Evolutionary conservation across 768 basidiomycete genomes (phyloP).

Genomic region (Tylopilus balloui): DNA sequence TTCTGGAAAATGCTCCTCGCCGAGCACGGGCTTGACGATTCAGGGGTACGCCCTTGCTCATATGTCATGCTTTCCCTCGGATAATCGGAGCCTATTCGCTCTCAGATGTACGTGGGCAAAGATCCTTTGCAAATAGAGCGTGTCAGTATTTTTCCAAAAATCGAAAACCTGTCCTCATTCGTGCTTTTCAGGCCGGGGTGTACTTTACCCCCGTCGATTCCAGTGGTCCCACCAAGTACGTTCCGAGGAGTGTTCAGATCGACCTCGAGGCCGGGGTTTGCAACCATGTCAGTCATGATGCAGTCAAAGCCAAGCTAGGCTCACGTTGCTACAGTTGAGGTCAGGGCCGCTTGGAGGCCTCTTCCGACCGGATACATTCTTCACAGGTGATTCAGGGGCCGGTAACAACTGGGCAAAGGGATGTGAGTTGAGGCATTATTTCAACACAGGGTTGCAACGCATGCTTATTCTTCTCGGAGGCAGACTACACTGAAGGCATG

Average conservation of each 20-base stretch:
- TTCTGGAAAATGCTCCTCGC: constrained; percentile 89
- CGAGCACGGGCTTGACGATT: constrained; percentile 76
- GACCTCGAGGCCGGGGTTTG: constrained; percentile 89
- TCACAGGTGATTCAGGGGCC: constrained; percentile 59
- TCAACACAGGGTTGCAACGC: constrained; percentile 1
- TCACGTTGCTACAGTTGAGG: constrained; percentile 45
- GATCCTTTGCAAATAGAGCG: constrained; percentile 72
- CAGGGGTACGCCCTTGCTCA: constrained; percentile 46
- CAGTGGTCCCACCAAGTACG: constrained; percentile 59
- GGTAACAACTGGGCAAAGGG: constrained; percentile 98
- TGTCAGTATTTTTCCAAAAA: constrained; percentile 39
- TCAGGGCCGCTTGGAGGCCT: constrained; percentile 66
- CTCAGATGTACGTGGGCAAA: constrained; percentile 62
- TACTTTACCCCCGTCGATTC: constrained; percentile 74
- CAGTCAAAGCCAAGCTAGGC: background rate
- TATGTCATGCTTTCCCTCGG: constrained; percentile 4
- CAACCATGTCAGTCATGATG: constrained; percentile 51
- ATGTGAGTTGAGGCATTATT: constrained; percentile 49
- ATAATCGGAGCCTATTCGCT: constrained; percentile 9
- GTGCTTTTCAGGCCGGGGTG: constrained; percentile 55
- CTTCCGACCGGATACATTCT: constrained; percentile 85
- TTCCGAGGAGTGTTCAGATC: constrained; percentile 85
- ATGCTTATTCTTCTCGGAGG: constrained; percentile 21
- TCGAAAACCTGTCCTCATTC: background rate
- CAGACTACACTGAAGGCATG: constrained; percentile 86